Base-by-base conservation (phyloP, 139 green algal species). In the Coccomyxa sp. region DNA sequence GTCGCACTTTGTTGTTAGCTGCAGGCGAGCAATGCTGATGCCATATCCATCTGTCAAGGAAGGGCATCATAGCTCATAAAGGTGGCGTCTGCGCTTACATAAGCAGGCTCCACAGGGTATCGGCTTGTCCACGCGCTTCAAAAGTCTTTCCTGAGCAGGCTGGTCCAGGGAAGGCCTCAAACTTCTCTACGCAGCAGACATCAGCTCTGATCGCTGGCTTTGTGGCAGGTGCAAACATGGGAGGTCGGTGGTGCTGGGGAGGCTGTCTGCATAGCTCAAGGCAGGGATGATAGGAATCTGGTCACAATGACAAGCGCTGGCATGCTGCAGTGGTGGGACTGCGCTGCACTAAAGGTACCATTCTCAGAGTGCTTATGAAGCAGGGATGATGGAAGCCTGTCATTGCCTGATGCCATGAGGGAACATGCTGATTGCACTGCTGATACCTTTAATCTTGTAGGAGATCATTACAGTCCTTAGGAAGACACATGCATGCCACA, bases 251-350 rank as follows among this genome's bases (percentile, higher is more conserved):
- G n/a, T 18, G 64, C 64, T 14, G 64, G 64, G 29, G n/a, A 22
- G 64, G 24, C 64, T 1, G 64, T 29, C 29, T 71, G 64, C 14
- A 10, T 34, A 5, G 10, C 24, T 29, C 35, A 18, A 18, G 64
- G 64, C 24, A 29, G 29, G 10, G n/a, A 10, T 34, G 29, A 34
- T 18, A 71, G 10, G 2, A 36, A 22, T 18, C 24, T 36, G 24
- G n/a, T 71, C 5, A 16, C 64, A 29, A 22, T 71, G 29, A 71
- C 29, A 10, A 29, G 24, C 24, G 12, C n/a, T 36, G 64, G 64
- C 27, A 71, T 34, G n/a, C 6, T 71, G 24, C 64, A 71, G 64
- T 71, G 64, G 64, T 71, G 64, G 64, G 64, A 71, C n/a, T 18
- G 10, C 2, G 64, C 64, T 18, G 35, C 35, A 29, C 64, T 71